phyloP scores from a whole-genome alignment of 306 rosid genomes.

The Lathyrus tuberosus region DNA sequence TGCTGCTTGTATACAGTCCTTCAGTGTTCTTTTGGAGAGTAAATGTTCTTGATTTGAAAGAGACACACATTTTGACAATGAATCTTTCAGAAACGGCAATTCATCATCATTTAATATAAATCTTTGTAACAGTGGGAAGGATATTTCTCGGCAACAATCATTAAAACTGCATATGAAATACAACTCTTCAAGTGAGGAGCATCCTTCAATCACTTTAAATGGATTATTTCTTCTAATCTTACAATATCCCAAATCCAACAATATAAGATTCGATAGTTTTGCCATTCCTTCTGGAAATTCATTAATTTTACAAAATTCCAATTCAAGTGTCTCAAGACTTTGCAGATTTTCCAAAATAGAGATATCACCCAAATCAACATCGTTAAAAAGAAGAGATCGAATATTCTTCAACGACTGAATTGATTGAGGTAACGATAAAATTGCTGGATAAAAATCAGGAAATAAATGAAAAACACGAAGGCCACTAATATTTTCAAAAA shows the following conservation, averaged over 20 bases:
- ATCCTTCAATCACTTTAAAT: conserved; percentile 27
- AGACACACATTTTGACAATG: neutral
- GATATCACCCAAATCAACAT: neutral
- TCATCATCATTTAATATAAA: neutral
- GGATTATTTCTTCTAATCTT: accelerated
- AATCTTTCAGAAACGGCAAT: accelerated
- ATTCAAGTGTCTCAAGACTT: conserved; percentile 23
- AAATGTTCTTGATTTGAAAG: neutral
- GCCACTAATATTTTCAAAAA: neutral
- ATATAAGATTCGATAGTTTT: neutral
- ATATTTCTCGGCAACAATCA: too few species aligned
- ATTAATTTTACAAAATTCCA: accelerated
- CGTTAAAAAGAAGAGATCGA: neutral
- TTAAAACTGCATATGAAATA: neutral
- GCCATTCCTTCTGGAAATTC: neutral
- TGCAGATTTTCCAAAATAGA: conserved; percentile 3
- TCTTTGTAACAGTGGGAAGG: neutral
- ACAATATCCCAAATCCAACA: neutral
- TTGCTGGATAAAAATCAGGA: too few species aligned
- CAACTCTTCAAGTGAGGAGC: conserved; percentile 31
- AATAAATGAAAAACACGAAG: neutral
- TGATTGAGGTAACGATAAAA: neutral
- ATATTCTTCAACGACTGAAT: neutral
- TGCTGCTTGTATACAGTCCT: neutral
- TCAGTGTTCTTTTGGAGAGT: neutral